Base-by-base conservation (phyloP, 768 basidiomycete genomes). In the Pluteus cervinus region DNA sequence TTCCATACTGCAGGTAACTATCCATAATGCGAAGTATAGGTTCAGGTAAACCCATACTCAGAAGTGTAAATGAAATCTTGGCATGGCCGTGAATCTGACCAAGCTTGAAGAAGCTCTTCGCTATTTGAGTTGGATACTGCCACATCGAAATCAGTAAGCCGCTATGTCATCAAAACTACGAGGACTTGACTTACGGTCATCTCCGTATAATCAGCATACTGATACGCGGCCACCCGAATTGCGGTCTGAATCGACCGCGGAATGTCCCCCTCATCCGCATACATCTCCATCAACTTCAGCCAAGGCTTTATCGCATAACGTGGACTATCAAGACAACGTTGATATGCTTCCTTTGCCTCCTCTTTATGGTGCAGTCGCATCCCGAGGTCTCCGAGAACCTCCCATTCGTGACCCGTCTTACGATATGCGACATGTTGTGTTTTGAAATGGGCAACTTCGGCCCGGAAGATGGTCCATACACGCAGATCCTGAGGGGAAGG, bases 391-490 rank as follows among this genome's bases (percentile, higher is more conserved):
- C 94, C 96, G 16, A 99, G 69, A 31, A 98, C 94, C 63, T 98
- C 96, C 94, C 96, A 99, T 60, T 99, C 96, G 14, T 89, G 61
- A 0, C 88, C 91, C 0, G 94, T 97, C 67, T 98, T 98, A 42
- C 91, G 80, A 57, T 99, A 99, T 0, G 93, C 92, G 40, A 98
- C 86, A 46, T 96, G 93, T 57, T 98, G 94, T 3, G 91, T 93
- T 56, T 96, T 98, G 76, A 96, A 99, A 56, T 99, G 96, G 0
- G 93, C 92, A 8, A 97, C 87, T 55, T 98, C 96, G 2, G 96
- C 94, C 16, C 96, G 77, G 78, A 94, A 99, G 52, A 99, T 98
- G 1, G 96, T 99, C 85, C 94, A 98, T 4, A 99, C 87, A 11
- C 96, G 80, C 25, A 99, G 69, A 57, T 99, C 96, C 89, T 93